These are phyloP conservation scores for Trametes cingulata DNA, from an alignment of 768 basidiomycete genomes.

Conservation along the genomic window DNA sequence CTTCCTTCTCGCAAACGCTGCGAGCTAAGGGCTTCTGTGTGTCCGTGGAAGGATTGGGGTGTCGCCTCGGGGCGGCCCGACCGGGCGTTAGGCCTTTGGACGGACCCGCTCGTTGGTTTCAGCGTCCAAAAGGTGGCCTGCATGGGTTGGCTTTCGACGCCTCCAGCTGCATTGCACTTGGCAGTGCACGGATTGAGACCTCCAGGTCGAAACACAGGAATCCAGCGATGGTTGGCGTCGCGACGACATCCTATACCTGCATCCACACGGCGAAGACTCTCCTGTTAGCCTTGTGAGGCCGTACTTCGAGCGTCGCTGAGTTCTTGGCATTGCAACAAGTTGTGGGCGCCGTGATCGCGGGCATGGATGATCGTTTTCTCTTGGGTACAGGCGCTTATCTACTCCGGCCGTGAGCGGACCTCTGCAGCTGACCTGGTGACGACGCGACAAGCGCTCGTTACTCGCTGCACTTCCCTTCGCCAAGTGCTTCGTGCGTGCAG, in stretches of 20 bases:
- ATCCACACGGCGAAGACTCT: too few species aligned
- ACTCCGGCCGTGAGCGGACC: not conserved
- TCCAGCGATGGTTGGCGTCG: too few species aligned
- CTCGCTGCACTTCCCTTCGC: not conserved
- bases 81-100: too few species aligned
- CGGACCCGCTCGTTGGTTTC: too few species aligned
- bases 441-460: not conserved
- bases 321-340: not conserved
- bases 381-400: not conserved
- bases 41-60: not conserved
- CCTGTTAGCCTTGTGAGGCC: not conserved
- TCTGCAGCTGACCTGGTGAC: constrained; percentile 1
- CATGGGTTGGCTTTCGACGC: too few species aligned
- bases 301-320: not conserved
- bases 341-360: not conserved
- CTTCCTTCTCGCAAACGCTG: not conserved
- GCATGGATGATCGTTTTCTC: not conserved
- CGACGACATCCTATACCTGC: too few species aligned
- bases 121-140: too few species aligned
- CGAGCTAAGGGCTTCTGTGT: not conserved
- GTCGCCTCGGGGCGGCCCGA: not conserved
- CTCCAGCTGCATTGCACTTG: too few species aligned
- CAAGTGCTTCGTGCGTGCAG: not conserved
- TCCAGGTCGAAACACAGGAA: too few species aligned
- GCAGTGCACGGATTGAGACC: too few species aligned